Base-by-base conservation (phyloP, 306 rosid genomes). In the Corylus heterophylla region DNA sequence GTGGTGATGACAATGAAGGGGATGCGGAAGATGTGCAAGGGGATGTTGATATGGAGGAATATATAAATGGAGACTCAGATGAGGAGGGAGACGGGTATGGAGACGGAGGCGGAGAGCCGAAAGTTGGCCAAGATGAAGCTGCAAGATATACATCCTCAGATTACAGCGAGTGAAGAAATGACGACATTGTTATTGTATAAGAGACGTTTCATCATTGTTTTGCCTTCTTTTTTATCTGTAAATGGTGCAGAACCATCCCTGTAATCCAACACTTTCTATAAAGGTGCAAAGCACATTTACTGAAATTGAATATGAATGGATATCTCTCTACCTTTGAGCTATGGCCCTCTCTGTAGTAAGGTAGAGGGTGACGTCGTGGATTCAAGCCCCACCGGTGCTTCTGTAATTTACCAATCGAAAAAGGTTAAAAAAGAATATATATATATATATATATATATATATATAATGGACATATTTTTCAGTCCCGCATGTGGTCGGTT, bases 51-150 rank as follows among this genome's bases (percentile, higher is more conserved):
- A 72, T 75, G 27, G 85, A 85, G 51, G 83, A 77, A 51, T 86
- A 74, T 79, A 82, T 86, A 62, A 75, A 80, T 66, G 88, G 80
- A 54, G 86, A 83, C 67, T 83, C 81, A 2, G 88, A 88, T 42
- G 70, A 70, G 31, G 88, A 55, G 75, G 82, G 78, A 74, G 73
- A 27, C 31, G 51, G 74, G 62, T 71, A 69, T 6, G 89, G 68
- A 37, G 84, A 77, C 74, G 88, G 63, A 37, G 84, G 75, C 74
- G 77, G 55, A 47, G 87, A 78, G 72, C 83, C 76, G 14, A 75
- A 63, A 67, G 67, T 78, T 81, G 81, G 74, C 54, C 69, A 13
- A 3, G 78, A 83, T 66, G 63, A 54, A 73, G 77, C 67, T 49
- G 44, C 63, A 16, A 81, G 7, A 55, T 84, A 85, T 17, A 29